These are phyloP conservation scores for Sporothrix brasiliensis DNA, from an alignment of 2,329 filamentous ascomycete species.

Conservation along the genomic window DNA sequence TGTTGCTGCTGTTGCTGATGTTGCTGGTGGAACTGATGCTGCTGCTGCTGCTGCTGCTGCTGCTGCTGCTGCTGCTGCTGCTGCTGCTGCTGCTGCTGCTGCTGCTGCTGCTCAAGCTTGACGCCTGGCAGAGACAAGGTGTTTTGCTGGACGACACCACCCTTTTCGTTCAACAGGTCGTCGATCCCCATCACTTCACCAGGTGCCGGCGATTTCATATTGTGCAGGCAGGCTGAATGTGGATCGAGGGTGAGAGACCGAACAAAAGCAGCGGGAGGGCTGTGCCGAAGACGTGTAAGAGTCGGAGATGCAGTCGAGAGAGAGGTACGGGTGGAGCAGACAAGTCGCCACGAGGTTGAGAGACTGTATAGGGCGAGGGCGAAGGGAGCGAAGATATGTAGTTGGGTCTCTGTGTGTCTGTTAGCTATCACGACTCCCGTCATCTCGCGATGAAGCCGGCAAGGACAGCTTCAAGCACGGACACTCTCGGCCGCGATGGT, in stretches of 20 bases:
- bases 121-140: slow-evolving; percentile 39
- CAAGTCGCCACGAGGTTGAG: neutral
- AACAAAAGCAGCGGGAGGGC: neutral
- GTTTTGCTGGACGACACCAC: slow-evolving; percentile 43
- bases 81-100: slow-evolving; percentile 31
- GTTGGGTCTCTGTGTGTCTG: slow-evolving; percentile 28
- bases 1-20: slow-evolving; percentile 22
- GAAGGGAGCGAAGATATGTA: neutral
- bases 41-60: no score
- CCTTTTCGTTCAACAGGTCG: slow-evolving; percentile 57
- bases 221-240: slow-evolving; percentile 29
- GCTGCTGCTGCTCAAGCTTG: slow-evolving; percentile 29
- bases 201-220: slow-evolving; percentile 50
- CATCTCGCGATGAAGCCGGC: slow-evolving; percentile 17
- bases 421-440: slow-evolving; percentile 26
- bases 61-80: no score
- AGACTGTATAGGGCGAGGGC: neutral
- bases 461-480: slow-evolving; percentile 4
- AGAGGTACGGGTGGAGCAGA: neutral
- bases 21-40: slow-evolving; percentile 30
- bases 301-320: neutral
- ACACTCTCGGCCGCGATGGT: neutral
- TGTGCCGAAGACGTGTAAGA: neutral
- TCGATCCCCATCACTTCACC: slow-evolving; percentile 58
- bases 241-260: neutral